Evolutionary conservation across 2,329 filamentous ascomycete genomes (phyloP).

Genomic region (Coniochaeta sp.): DNA sequence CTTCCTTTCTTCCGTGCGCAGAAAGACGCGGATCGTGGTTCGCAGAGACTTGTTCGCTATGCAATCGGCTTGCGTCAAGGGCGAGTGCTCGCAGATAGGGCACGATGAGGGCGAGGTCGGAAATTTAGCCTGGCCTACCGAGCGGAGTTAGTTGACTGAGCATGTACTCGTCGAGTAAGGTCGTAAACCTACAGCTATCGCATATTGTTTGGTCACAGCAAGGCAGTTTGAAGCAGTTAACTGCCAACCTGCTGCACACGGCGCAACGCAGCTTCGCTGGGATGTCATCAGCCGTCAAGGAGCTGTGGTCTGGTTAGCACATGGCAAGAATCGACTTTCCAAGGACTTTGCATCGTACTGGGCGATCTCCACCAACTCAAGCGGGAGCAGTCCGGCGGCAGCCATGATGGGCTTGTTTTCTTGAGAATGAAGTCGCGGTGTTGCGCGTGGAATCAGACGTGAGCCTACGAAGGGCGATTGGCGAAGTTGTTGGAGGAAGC

Average conservation of each 20-base stretch:
- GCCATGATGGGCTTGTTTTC: constrained; percentile 12
- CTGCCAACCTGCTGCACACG: constrained; percentile 81
- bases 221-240: constrained; percentile 84
- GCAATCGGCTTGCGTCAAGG: constrained; percentile 79
- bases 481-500: not conserved
- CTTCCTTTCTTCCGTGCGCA: constrained; percentile 89
- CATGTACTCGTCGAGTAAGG: not conserved
- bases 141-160: too few species aligned
- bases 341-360: constrained; percentile 31
- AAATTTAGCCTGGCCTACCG: constrained; percentile 59
- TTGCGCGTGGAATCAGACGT: not conserved
- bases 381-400: constrained; percentile 26
- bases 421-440: not conserved
- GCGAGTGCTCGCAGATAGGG: constrained; percentile 88
- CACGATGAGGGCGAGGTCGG: constrained; percentile 77
- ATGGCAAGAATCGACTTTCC: not conserved
- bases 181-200: constrained; percentile 59
- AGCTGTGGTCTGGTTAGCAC: constrained; percentile 38
- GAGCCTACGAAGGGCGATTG: not conserved
- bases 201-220: constrained; percentile 97
- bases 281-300: constrained; percentile 73
- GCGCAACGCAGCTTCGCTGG: constrained; percentile 96
- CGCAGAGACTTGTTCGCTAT: constrained; percentile 85
- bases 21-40: constrained; percentile 83
- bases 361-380: constrained; percentile 53